Evolutionary conservation across 1,284 basidiomycete species (phyloP), one percentile per base, ranked within the genome.

Genomic region (Ceratobasidium sp.): DNA sequence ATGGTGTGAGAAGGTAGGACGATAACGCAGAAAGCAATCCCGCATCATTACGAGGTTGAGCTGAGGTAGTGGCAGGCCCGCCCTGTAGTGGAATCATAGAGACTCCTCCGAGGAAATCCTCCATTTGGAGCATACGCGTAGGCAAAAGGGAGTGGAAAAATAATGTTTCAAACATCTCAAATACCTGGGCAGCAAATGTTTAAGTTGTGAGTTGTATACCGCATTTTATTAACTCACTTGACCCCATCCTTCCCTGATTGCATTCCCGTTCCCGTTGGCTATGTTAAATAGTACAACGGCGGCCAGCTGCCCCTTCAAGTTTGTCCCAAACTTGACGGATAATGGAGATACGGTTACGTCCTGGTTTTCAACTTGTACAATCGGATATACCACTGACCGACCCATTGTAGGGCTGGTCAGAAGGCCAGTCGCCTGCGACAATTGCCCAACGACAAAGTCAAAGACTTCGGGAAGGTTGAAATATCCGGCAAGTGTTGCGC

Each of bases 281-380:
- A 99, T 98, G 73, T 96, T 97, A 83, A 99, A 99, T 39, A 99
- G 81, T 3, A 99, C 95, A 10, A 99, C 97, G 12, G 97, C 96
- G 60, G 97, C 97, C 23, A 99, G 85, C 79, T 99, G 97, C 8
- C 94, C 92, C 79, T 96, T 94, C 83, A 98, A 94, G 80, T 96
- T 96, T 60, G 92, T 93, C 46, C 97, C 97, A 78, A 99, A 99
- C 76, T 90, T 91, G 70, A 98, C 90, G 0, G 97, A 96, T 60
- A 99, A 82, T 10, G 93, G 92, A 2, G 96, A 98, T 26, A 99
- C 92, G 0, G 95, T 97, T 73, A 98, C 82, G 4, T 88, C 86
- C 75, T 96, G 92, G 1, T 90, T 91, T 77, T 98, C 97, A n/a
- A 97, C 89, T 72, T 97, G 92, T n/a, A 98, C 87, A 0, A 92